Evolutionary conservation across 192 early-diverging fungal species (phyloP).

Genomic region (Geranomyces variabilis): DNA sequence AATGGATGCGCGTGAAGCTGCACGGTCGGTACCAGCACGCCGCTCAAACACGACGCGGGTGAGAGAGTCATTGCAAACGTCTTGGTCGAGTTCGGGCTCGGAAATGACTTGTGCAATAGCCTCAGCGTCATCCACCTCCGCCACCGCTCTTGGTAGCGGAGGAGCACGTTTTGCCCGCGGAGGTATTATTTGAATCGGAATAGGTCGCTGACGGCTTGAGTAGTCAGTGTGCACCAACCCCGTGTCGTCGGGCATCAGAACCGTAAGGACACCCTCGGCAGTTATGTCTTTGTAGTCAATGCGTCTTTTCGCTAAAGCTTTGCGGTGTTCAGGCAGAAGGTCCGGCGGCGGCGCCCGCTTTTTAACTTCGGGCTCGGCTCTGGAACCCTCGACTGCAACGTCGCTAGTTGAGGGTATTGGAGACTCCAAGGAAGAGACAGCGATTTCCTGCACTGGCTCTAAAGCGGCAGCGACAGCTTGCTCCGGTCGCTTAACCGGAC

Average conservation of each 20-base stretch:
- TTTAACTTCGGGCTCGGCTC: neutral
- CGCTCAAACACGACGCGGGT: conserved; percentile 6
- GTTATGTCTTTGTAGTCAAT: neutral
- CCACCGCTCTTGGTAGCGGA: neutral
- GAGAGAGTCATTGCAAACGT: neutral
- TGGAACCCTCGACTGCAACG: no score
- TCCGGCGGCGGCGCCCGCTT: neutral
- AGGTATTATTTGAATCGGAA: neutral
- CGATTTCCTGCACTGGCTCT: neutral
- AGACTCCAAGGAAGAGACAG: neutral
- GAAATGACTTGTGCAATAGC: no score
- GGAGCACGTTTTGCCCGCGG: neutral
- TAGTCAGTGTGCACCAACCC: neutral
- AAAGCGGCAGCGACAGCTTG: neutral
- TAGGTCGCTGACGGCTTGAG: neutral
- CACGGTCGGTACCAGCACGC: neutral
- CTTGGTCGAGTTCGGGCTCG: neutral
- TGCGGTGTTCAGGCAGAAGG: neutral
- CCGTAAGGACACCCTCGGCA: neutral
- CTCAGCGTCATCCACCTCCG: neutral
- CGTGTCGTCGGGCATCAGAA: conserved; percentile 2
- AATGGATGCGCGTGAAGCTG: neutral
- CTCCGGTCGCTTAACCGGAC: neutral
- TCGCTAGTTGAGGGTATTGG: neutral
- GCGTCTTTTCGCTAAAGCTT: neutral